Evolutionary conservation across 345 rosid genomes (phyloP).

Genomic region (Gossypium arboreum): DNA sequence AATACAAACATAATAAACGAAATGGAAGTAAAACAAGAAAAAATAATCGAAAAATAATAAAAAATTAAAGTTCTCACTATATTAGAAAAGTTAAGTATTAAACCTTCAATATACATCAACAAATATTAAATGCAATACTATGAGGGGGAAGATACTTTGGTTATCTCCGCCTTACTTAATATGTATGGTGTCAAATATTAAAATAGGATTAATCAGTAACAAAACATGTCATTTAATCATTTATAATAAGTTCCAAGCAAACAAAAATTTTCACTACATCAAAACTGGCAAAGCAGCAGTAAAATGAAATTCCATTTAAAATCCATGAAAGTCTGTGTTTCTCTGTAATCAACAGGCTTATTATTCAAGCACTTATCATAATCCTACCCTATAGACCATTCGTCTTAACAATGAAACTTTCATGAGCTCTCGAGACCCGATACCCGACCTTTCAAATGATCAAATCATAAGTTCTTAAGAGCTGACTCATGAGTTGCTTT

Average conservation of each 20-base stretch:
- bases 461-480: constrained; percentile 67
- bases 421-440: neutral
- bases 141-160: no score
- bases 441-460: neutral
- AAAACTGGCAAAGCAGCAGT: neutral
- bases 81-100: no score
- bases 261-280: neutral
- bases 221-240: neutral
- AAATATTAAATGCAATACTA: no score
- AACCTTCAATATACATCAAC: no score
- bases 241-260: neutral
- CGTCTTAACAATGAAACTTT: neutral
- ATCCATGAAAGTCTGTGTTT: neutral
- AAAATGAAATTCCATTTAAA: neutral
- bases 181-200: no score
- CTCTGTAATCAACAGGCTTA: constrained; percentile 1
- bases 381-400: neutral
- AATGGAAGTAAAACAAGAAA: no score
- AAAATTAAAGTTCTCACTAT: no score
- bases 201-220: no score
- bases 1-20: no score
- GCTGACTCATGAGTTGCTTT: constrained; percentile 68
- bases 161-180: no score
- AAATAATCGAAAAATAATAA: no score
- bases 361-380: neutral